Conservation (phyloP, 371 early-diverging fungal genomes). For the Capillidium heterosporum region DNA sequence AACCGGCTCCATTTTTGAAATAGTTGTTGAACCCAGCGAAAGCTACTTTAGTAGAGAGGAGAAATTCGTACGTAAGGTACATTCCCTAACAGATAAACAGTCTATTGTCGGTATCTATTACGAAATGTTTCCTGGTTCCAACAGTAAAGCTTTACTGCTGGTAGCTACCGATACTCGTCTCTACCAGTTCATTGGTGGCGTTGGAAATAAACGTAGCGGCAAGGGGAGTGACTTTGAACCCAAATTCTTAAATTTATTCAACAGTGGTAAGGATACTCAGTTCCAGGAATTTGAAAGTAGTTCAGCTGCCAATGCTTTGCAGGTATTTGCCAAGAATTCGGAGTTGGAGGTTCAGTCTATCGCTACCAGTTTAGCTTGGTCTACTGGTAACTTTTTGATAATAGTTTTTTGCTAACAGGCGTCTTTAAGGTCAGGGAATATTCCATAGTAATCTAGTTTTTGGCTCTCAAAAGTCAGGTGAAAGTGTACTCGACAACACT, state of each 20-base stretch:
- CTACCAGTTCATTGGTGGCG: slow-evolving; percentile 64
- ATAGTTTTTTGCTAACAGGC: neutral
- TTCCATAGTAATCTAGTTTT: slow-evolving; percentile 64
- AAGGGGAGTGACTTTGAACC: neutral
- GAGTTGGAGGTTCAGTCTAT: slow-evolving; percentile 43
- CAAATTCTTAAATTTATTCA: neutral
- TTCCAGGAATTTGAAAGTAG: slow-evolving; percentile 61
- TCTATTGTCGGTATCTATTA: slow-evolving; percentile 63
- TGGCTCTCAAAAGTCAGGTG: slow-evolving; percentile 51
- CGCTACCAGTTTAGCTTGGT: slow-evolving; percentile 56
- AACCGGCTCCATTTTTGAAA: slow-evolving; percentile 69
- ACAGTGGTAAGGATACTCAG: slow-evolving; percentile 14
- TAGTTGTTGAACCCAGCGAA: slow-evolving; percentile 62
- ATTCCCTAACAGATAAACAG: slow-evolving; percentile 25
- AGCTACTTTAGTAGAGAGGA: slow-evolving; percentile 71
- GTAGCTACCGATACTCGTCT: slow-evolving; percentile 61
- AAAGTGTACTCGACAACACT: slow-evolving; percentile 58
- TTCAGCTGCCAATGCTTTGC: slow-evolving; percentile 29
- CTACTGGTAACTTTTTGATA: slow-evolving; percentile 26
- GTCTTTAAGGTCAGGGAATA: slow-evolving; percentile 41
- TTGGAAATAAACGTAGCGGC: neutral
- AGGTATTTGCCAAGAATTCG: slow-evolving; percentile 42
- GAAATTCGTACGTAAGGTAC: slow-evolving; percentile 34
- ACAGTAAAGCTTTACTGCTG: slow-evolving; percentile 53
- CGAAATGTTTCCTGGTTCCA: slow-evolving; percentile 50